Percentiles rank a stretch among this genome's conserved stretches.
Evolutionary conservation across 2,329 filamentous ascomycete genomes (phyloP).

Genomic region (Diaporthe vaccinii): DNA sequence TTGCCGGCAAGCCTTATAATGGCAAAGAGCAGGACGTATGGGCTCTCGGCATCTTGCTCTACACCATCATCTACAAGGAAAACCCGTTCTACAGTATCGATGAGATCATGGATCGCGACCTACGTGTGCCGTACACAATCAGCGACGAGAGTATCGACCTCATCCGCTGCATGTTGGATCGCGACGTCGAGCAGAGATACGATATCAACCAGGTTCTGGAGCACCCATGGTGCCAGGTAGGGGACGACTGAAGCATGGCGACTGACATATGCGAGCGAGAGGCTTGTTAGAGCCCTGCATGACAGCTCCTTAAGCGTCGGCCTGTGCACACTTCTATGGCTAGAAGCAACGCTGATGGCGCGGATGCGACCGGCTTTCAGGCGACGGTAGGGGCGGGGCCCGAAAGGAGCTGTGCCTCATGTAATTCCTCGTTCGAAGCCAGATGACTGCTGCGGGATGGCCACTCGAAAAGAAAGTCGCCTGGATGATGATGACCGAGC

Average conservation of each 20-base stretch:
- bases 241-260: constrained; percentile 13
- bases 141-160: constrained; percentile 94
- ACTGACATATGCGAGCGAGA: not conserved
- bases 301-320: not conserved
- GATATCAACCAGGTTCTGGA: constrained; percentile 90
- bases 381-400: not conserved
- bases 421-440: not conserved
- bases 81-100: constrained; percentile 99
- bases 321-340: not conserved
- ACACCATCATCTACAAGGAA: constrained; percentile 99
- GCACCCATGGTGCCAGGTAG: constrained; percentile 80
- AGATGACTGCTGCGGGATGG: not conserved
- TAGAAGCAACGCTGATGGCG: not conserved
- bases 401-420: not conserved
- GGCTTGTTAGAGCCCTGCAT: not conserved
- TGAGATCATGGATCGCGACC: constrained; percentile 97
- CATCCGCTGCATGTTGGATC: constrained; percentile 91
- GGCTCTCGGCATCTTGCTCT: constrained; percentile 95
- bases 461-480: not conserved
- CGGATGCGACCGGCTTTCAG: not conserved
- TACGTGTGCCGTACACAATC: constrained; percentile 89
- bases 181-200: constrained; percentile 85
- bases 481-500: not conserved
- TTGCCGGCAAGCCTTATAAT: constrained; percentile 90
- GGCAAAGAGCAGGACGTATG: constrained; percentile 99